Evolutionary conservation across 2,329 filamentous ascomycete genomes (phyloP), one percentile per base, ranked within the genome.

Genomic region (Tolypocladium album): DNA sequence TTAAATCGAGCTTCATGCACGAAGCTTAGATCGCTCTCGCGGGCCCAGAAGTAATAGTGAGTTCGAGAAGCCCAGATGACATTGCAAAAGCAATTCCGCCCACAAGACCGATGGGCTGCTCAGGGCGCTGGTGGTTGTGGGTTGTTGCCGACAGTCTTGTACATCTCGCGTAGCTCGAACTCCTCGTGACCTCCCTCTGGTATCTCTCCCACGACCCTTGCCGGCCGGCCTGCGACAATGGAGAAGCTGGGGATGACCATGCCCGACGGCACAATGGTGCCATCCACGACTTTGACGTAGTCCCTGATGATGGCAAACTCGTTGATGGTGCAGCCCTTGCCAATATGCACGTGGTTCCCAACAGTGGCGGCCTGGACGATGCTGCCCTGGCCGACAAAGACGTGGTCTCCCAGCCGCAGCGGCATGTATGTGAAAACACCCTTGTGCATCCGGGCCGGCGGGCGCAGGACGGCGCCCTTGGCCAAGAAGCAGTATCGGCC

Each of bases 211-310:
- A 96, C 82, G 56, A 96, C 88, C 60, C 88, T 80, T 0, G 87
- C 92, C 1, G 92, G 92, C 69, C 84, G 79, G 0, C 92, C 92
- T 0, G 88, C 93, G n/a, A 99, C 92, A 59, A 97, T 84, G 59
- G 88, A 92, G 71, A 94, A 96, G 70, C 91, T 92, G 1, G 93
- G 92, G 59, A 97, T 88, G 31, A 97, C 90, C 87, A 95, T 96
- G 62, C 91, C 88, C 0, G 88, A 80, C 2, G 94, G 89, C 7
- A 99, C 83, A 4, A 97, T 87, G 0, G 90, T 85, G 38, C 88
- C 88, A 62, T 96, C 91, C 65, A 97, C 76, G 47, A 99, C 85
- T 72, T 88, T 88, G 56, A 95, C 91, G 69, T 91, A 95, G 72
- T 97, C 94, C 74, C 96, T 97, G 70, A 97, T 84, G 62, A 97